Base-by-base conservation (phyloP, 257 asterid genomes). In the Scutellaria minor region DNA sequence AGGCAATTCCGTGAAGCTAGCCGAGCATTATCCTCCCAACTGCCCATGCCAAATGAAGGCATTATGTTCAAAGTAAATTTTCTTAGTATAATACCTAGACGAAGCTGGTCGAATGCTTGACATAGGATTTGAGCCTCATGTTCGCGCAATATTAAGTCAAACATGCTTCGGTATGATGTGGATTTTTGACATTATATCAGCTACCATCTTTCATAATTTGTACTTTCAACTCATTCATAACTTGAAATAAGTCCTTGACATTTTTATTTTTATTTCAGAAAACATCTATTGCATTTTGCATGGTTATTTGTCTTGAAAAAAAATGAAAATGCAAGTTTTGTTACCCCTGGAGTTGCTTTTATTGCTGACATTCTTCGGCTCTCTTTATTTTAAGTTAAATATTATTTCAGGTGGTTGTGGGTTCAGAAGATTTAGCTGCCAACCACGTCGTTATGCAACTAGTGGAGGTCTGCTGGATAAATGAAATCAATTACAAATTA, bases 51-150 rank as follows among this genome's bases (percentile, higher is more conserved):
- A 53, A 83, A 73, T 48, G 93, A 90, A 47, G 86, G 77, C 68
- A 75, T 87, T 66, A 72, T 73, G 59, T 90, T 85, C 85, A 90
- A 87, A 95, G 99, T 95, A 84, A 77, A 69, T n/a, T n/a, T n/a
- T n/a, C n/a, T n/a, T n/a, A n/a, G n/a, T n/a, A n/a, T n/a, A n/a
- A n/a, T n/a, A n/a, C 18, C 18, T 18, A 18, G 18, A 18, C 18
- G 18, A 18, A 85, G 99, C 98, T 86, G 99, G 92, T 82, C 92
- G 99, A 41, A 95, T 95, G 99, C 99, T 95, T 72, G 99, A 95
- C 82, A 86, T 95, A 97, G 99, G 99, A 75, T 95, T 95, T 87
- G 99, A 95, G 78, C 99, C 95, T 12, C 97, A 92, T 75, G 99
- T 95, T 70, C 98, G 98, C 58, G 74, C 97, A 50, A 95, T 95